These are phyloP conservation scores for Aspergillus pseudonomiae DNA, from an alignment of 2,329 filamentous ascomycete species.

Conservation along the genomic window DNA sequence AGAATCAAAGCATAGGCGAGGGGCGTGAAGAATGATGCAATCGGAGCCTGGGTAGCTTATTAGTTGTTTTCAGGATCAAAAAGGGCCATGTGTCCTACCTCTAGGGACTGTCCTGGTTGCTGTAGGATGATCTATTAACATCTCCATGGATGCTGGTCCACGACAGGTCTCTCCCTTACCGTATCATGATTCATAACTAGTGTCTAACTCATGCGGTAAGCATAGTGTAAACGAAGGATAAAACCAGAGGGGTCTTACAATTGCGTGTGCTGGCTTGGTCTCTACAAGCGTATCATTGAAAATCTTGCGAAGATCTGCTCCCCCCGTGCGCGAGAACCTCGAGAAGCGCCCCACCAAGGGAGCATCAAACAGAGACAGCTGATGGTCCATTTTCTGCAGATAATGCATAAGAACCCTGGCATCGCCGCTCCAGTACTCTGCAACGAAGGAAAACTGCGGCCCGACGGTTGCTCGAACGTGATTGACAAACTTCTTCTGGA, in stretches of 20 bases:
- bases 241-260: constrained; percentile 48
- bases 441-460: constrained; percentile 65
- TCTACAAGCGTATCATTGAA: constrained; percentile 64
- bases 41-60: constrained; percentile 50
- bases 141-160: background rate
- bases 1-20: constrained; percentile 74
- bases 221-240: background rate
- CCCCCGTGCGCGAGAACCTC: constrained; percentile 57
- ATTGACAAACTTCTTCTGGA: constrained; percentile 66
- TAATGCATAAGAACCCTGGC: constrained; percentile 59
- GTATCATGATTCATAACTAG: constrained; percentile 76
- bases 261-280: constrained; percentile 57
- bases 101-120: constrained; percentile 65
- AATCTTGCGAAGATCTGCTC: constrained; percentile 64
- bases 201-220: constrained; percentile 58
- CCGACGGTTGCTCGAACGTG: constrained; percentile 57
- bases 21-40: constrained; percentile 70
- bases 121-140: constrained; percentile 27
- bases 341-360: constrained; percentile 71
- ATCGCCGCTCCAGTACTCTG: constrained; percentile 70
- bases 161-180: constrained; percentile 27
- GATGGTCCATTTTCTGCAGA: constrained; percentile 60
- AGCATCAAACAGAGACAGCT: constrained; percentile 67
- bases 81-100: constrained; percentile 36
- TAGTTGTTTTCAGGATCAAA: constrained; percentile 1